These are phyloP conservation scores for Jatropha curcas DNA, from an alignment of 345 rosid genomes.

Conservation along the genomic window DNA sequence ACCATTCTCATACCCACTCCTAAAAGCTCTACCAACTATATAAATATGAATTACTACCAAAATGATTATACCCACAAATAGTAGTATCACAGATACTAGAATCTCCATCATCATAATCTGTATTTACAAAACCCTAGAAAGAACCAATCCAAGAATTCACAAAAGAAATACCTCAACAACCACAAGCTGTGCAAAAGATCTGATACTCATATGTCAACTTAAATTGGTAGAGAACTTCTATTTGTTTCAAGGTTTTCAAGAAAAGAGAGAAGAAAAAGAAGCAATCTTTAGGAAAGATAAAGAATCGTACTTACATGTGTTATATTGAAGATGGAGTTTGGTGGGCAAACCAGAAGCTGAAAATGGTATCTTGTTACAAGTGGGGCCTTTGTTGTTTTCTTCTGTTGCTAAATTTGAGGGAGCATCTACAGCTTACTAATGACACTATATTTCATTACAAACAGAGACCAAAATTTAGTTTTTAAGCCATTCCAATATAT, in stretches of 20 bases:
- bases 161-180: not conserved
- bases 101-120: conserved; percentile 36
- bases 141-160: not conserved
- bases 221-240: not conserved
- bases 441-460: not conserved
- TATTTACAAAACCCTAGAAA: not conserved
- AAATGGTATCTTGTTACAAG: conserved; percentile 21
- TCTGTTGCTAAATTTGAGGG: not conserved
- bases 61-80: conserved; percentile 40
- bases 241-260: not conserved
- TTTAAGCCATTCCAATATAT: not conserved
- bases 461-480: not conserved
- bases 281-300: not conserved
- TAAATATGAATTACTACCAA: conserved; percentile 43
- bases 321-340: conserved; percentile 8
- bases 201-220: too few relatives aligned
- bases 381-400: conserved; percentile 16
- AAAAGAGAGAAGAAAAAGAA: conserved; percentile 15
- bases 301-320: conserved; percentile 2
- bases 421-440: not conserved
- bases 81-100: conserved; percentile 26
- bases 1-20: conserved; percentile 18
- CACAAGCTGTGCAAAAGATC: conserved; percentile 12
- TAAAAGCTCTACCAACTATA: conserved; percentile 39
- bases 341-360: conserved; percentile 16